These are phyloP conservation scores for Pontederia paniculata DNA, from an alignment of 176 grass and related monocot species.

Conservation along the genomic window DNA sequence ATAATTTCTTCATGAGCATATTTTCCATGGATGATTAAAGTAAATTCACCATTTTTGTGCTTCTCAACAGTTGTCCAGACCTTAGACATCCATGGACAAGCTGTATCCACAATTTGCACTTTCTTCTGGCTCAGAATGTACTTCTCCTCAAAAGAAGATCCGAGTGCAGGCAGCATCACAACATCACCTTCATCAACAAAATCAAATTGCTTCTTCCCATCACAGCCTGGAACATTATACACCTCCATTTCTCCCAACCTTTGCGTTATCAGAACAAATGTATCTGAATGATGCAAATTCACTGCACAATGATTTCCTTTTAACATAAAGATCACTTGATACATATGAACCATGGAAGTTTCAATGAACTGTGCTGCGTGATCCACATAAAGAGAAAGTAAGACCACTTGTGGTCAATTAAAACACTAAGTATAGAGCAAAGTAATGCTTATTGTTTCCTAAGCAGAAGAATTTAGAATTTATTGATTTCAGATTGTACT, in stretches of 20 bases:
- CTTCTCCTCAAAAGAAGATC: constrained; percentile 90
- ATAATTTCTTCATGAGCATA: constrained; percentile 93
- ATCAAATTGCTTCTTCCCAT: constrained; percentile 9
- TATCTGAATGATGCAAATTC: neutral
- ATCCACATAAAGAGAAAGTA: too few relatives aligned
- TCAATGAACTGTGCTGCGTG: too few relatives aligned
- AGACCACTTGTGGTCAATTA: too few relatives aligned
- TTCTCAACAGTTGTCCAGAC: constrained; percentile 98
- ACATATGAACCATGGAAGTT: too few relatives aligned
- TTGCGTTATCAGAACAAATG: constrained; percentile 24
- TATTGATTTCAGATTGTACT: too few relatives aligned
- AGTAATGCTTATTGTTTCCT: too few relatives aligned
- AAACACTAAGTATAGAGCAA: too few relatives aligned
- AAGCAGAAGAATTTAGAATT: too few relatives aligned
- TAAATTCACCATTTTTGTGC: constrained; percentile 94
- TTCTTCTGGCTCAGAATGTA: constrained; percentile 85
- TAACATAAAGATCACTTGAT: too few relatives aligned
- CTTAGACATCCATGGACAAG: constrained; percentile 99
- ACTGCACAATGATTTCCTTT: too few relatives aligned
- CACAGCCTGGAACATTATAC: neutral
- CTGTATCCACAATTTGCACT: constrained; percentile 94
- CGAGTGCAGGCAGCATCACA: constrained; percentile 83
- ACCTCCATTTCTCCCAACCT: constrained; percentile 43
- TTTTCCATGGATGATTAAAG: constrained; percentile 92
- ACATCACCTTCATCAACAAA: constrained; percentile 56